These are phyloP conservation scores for Pythium rhizo-oryzae DNA, from an alignment of 352 stramenopile species.

Conservation along the genomic window DNA sequence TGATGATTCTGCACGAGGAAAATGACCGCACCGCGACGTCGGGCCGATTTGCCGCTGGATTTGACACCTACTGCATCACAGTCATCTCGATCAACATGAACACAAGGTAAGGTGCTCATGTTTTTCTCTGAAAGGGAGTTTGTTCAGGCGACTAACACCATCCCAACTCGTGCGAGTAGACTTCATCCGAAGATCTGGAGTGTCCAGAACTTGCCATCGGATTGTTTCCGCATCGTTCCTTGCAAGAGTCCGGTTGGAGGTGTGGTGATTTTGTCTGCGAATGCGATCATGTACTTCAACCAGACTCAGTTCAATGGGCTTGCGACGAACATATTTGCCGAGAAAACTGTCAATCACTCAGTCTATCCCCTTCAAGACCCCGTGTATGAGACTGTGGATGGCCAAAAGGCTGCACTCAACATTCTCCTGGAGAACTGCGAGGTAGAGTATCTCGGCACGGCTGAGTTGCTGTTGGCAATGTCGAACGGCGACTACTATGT, in stretches of 20 bases:
- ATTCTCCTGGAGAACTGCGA: slow-evolving; percentile 71
- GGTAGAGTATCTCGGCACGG: slow-evolving; percentile 67
- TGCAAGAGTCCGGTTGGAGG: slow-evolving; percentile 74
- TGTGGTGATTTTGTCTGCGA: slow-evolving; percentile 74
- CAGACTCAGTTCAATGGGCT: slow-evolving; percentile 86
- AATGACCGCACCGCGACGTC: slow-evolving; percentile 75
- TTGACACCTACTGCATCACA: slow-evolving; percentile 82
- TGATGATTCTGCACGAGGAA: slow-evolving; percentile 88
- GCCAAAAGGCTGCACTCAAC: slow-evolving; percentile 52
- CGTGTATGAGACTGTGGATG: slow-evolving; percentile 60
- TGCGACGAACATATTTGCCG: slow-evolving; percentile 71
- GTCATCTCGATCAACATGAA: slow-evolving; percentile 90
- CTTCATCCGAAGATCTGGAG: slow-evolving; percentile 90
- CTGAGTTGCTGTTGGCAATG: slow-evolving; percentile 70
- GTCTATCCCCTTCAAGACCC: slow-evolving; percentile 70
- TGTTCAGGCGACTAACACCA: slow-evolving; percentile 4
- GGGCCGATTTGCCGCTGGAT: slow-evolving; percentile 69
- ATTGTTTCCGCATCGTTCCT: slow-evolving; percentile 75
- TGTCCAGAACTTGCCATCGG: slow-evolving; percentile 78
- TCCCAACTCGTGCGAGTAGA: slow-evolving; percentile 19
- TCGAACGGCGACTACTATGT: slow-evolving; percentile 63
- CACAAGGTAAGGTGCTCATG: slow-evolving; percentile 45
- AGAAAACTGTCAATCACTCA: slow-evolving; percentile 72
- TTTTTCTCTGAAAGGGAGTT: background rate
- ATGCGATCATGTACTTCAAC: slow-evolving; percentile 88